phyloP scores from a whole-genome alignment of 2,329 filamentous ascomycete genomes.

The Monosporascus sp. region DNA sequence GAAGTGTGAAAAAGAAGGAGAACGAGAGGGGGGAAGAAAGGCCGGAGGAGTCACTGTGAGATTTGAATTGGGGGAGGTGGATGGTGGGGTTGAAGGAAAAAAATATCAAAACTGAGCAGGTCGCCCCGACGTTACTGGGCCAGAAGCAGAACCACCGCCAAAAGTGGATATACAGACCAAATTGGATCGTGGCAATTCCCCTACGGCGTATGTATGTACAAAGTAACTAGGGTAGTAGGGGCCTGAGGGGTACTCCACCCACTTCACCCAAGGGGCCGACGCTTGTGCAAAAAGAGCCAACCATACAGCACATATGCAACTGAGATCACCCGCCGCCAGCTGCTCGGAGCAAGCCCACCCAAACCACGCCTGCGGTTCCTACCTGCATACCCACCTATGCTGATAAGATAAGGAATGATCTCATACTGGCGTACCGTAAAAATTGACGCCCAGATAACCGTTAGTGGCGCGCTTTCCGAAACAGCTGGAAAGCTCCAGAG shows the following conservation, averaged over 20 bases:
- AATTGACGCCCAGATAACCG: background rate
- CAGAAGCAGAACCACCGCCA: background rate
- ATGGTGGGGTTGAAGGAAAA: background rate
- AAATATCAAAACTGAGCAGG: background rate
- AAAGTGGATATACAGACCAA: background rate
- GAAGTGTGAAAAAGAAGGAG: slow-evolving; percentile 12
- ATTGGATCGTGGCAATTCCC: background rate
- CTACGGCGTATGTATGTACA: no score
- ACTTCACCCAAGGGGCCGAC: no score
- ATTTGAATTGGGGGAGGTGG: background rate
- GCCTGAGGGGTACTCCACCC: no score
- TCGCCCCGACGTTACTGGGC: background rate
- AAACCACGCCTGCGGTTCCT: no score
- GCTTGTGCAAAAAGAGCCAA: background rate
- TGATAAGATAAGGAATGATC: background rate
- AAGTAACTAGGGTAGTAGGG: no score
- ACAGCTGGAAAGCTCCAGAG: slow-evolving; percentile 1
- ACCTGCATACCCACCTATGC: no score
- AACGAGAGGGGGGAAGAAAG: background rate
- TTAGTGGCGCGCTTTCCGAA: background rate
- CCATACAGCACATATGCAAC: background rate
- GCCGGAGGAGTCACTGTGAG: background rate
- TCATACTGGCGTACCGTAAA: background rate
- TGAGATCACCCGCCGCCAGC: no score
- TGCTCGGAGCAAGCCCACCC: no score